These are phyloP conservation scores for Castanea mollissima DNA, from an alignment of 306 rosid genomes.

Conservation along the genomic window DNA sequence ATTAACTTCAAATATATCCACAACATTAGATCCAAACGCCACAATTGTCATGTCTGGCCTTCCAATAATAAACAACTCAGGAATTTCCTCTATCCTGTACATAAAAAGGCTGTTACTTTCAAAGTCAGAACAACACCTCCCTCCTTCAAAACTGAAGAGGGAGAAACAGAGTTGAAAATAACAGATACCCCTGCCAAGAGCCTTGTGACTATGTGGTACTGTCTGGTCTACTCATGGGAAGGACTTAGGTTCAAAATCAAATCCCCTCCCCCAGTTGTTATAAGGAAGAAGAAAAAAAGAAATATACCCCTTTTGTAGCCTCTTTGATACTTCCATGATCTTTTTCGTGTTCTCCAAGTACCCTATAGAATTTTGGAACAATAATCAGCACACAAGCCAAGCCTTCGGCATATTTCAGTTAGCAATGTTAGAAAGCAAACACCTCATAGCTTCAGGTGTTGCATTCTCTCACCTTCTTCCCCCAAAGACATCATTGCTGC, in stretches of 20 bases:
- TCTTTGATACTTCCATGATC: slow-evolving; percentile 77
- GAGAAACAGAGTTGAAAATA: slow-evolving; percentile 3
- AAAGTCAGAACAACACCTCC: neutral
- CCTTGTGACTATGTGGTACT: too few species aligned
- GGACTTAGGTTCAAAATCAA: too few species aligned
- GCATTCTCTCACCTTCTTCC: slow-evolving; percentile 57
- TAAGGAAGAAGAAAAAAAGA: neutral
- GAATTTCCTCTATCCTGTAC: slow-evolving; percentile 73
- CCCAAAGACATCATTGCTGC: slow-evolving; percentile 95
- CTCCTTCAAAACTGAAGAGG: neutral
- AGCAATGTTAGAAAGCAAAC: slow-evolving; percentile 14
- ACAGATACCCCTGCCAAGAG: slow-evolving; percentile 37
- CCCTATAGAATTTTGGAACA: slow-evolving; percentile 46
- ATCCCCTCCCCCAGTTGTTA: too few species aligned
- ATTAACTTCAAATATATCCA: slow-evolving; percentile 92
- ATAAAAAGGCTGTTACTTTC: slow-evolving; percentile 17
- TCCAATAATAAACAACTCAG: slow-evolving; percentile 77
- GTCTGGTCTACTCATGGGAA: too few species aligned
- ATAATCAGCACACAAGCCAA: slow-evolving; percentile 16
- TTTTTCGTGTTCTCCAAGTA: slow-evolving; percentile 77
- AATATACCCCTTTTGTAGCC: slow-evolving; percentile 68
- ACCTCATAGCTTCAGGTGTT: slow-evolving; percentile 2
- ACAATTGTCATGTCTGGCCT: slow-evolving; percentile 89
- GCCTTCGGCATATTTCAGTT: slow-evolving; percentile 11
- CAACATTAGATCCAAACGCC: slow-evolving; percentile 71